These are phyloP conservation scores for Sphaerobolus stellatus DNA, from an alignment of 1,284 basidiomycete genomes.

Conservation along the genomic window DNA sequence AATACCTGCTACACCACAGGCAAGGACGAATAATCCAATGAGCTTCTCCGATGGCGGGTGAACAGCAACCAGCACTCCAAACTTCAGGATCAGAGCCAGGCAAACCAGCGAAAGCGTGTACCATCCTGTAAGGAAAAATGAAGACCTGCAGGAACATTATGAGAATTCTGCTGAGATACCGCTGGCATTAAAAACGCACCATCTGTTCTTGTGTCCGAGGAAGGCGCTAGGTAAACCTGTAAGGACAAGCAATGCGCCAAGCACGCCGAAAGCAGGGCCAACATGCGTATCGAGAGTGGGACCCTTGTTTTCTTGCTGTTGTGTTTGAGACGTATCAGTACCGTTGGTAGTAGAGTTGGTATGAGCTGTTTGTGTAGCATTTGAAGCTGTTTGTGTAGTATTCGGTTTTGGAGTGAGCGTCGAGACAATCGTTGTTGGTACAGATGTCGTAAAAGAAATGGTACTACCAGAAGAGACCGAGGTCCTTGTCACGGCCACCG, in stretches of 20 bases:
- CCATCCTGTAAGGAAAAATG: conserved; percentile 88
- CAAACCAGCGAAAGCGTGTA: conserved; percentile 86
- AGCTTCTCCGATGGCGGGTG: conserved; percentile 77
- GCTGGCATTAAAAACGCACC: conserved; percentile 45
- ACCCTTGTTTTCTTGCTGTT: conserved; percentile 12
- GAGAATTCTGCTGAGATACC: conserved; percentile 15
- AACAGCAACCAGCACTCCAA: conserved; percentile 80
- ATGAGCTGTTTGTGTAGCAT: conserved; percentile 28
- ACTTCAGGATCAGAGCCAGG: conserved; percentile 85
- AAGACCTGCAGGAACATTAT: conserved; percentile 58
- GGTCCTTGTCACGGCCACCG: conserved; percentile 50
- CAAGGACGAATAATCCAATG: conserved; percentile 88
- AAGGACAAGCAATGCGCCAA: conserved; percentile 85
- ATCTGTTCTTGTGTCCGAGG: conserved; percentile 91
- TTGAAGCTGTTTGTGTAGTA: conserved; percentile 38
- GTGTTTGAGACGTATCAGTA: conserved; percentile 47
- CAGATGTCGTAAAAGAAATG: conserved; percentile 44
- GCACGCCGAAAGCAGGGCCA: conserved; percentile 86
- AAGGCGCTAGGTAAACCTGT: conserved; percentile 88
- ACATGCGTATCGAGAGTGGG: conserved; percentile 71
- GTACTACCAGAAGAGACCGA: conserved; percentile 25
- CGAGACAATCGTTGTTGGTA: conserved; percentile 57
- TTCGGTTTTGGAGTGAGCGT: too few species aligned
- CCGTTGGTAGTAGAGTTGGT: conserved; percentile 47
- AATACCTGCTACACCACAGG: conserved; percentile 75